These are phyloP conservation scores for Paragyromitra xinjiangensis DNA, from an alignment of 495 filamentous ascomycete species.

Conservation along the genomic window DNA sequence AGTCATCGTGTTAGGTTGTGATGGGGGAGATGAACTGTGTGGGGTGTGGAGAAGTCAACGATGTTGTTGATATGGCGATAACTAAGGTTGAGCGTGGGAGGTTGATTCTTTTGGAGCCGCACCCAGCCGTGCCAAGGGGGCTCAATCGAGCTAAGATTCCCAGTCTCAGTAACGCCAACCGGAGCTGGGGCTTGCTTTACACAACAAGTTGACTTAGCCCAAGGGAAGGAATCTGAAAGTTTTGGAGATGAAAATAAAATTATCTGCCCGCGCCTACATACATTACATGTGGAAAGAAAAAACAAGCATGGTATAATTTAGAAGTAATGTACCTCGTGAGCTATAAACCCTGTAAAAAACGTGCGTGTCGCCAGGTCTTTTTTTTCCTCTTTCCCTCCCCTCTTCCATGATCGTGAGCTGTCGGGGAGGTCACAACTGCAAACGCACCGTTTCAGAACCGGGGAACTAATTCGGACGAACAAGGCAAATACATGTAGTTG, in stretches of 20 bases:
- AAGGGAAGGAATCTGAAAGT: conserved; percentile 17
- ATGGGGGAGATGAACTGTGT: conserved; percentile 17
- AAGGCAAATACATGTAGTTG: not conserved
- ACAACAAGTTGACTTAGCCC: conserved; percentile 4
- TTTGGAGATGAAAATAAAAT: conserved; percentile 57
- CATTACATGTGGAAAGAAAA: conserved; percentile 12
- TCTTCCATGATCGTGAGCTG: conserved; percentile 45
- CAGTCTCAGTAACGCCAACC: conserved; percentile 22
- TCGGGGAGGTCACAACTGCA: conserved; percentile 31
- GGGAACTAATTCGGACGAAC: conserved; percentile 35
- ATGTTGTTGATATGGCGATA: conserved; percentile 30
- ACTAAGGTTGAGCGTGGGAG: conserved; percentile 24
- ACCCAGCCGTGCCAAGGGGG: conserved; percentile 33
- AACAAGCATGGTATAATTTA: conserved; percentile 28
- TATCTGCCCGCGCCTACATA: conserved; percentile 56
- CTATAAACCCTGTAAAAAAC: conserved; percentile 38
- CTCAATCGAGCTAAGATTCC: conserved; percentile 1
- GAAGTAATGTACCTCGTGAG: conserved; percentile 32
- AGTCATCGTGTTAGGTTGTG: conserved; percentile 48
- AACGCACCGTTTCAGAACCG: conserved; percentile 47
- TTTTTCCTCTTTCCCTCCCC: not conserved
- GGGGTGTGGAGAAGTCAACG: conserved; percentile 33
- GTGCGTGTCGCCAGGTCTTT: conserved; percentile 19
- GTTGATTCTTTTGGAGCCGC: conserved; percentile 30
- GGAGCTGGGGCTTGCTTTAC: conserved; percentile 13